A percentile compares a stretch with the other conserved stretches of the same genome.
Evolutionary conservation across 805 yeast species (phyloP).

Genomic region (Ascoidea rubescens): DNA sequence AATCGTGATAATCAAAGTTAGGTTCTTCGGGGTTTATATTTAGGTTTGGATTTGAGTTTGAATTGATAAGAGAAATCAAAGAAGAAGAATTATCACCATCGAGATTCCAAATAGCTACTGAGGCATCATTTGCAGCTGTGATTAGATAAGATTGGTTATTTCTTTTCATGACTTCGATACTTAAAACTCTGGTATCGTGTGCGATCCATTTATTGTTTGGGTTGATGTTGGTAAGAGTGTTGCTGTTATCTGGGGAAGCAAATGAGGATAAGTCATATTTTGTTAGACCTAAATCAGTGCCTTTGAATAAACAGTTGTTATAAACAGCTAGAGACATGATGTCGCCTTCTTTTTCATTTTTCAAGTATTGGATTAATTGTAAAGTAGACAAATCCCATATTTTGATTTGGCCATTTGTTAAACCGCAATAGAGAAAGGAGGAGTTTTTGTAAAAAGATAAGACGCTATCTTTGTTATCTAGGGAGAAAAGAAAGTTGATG

Average conservation of each 20-base stretch:
- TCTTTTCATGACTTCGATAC: constrained; percentile 34
- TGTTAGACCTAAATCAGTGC: constrained; percentile 17
- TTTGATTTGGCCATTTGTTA: constrained; percentile 58
- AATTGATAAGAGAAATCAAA: too few species aligned
- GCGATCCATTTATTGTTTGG: constrained; percentile 27
- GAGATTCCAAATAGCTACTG: constrained; percentile 63
- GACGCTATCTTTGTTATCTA: constrained; percentile 58
- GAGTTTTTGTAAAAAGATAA: constrained; percentile 52
- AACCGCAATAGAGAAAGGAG: constrained; percentile 72
- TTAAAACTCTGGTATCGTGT: constrained; percentile 41
- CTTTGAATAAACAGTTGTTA: constrained; percentile 48
- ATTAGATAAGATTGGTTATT: constrained; percentile 31
- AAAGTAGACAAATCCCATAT: constrained; percentile 80
- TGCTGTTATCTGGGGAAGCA: too few species aligned
- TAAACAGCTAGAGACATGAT: constrained; percentile 47
- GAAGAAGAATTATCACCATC: constrained; percentile 5
- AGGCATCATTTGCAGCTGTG: constrained; percentile 59
- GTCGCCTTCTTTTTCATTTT: constrained; percentile 28
- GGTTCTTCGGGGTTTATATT: too few species aligned
- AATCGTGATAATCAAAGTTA: too few species aligned
- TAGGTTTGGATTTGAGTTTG: too few species aligned
- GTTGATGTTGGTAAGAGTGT: background rate
- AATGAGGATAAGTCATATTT: constrained; percentile 2
- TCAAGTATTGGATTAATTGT: constrained; percentile 43
- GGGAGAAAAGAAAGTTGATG: constrained; percentile 18